Base-by-base conservation (phyloP, 1,139 yeast genomes). In the Sugiyamaella xylanicola region DNA sequence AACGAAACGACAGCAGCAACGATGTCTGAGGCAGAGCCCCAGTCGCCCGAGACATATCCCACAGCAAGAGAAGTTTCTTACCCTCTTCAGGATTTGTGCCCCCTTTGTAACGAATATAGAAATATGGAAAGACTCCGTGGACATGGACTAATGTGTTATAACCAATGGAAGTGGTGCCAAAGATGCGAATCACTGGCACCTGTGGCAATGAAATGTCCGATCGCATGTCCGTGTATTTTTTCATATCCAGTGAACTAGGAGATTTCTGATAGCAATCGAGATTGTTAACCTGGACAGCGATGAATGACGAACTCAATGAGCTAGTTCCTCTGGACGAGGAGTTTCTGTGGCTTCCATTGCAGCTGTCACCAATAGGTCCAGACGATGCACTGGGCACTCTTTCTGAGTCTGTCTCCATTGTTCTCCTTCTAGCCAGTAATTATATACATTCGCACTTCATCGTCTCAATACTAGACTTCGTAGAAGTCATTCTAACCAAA, bases 61-160 rank as follows among this genome's bases (percentile, higher is more conserved):
- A 35, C 42, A 32, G 21, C 9, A 32, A n/a, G 35, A 16, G 21
- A 29, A n/a, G n/a, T n/a, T n/a, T 41, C 63, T 45, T 61, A 61
- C 65, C 63, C 2, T 62, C 58, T 3, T 61, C 63, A 8, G 61
- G 61, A 40, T 64, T 65, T 7, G 70, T 59, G 1, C 71, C 62
- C 0, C 80, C 83, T 45, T 72, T 73, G 62, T 79, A 86, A 42
- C 82, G 83, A 2, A 92, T 75, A 65, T 80, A 91, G 5, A 93
- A 64, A 66, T 93, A 93, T 0, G 98, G 99, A 61, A 78, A 88
- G 21, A 82, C 82, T 53, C 95, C 93, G 72, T 92, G 98, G 9
- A 95, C 75, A 68, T 93, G 97, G 1, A 87, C 77, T 15, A 83
- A 67, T 19, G 80, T 75, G 22, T 80, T 79, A 62, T 80, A 82